Evolutionary conservation across 2,329 filamentous ascomycete species (phyloP).

Genomic region (Stachybotrys chlorohalonatus): DNA sequence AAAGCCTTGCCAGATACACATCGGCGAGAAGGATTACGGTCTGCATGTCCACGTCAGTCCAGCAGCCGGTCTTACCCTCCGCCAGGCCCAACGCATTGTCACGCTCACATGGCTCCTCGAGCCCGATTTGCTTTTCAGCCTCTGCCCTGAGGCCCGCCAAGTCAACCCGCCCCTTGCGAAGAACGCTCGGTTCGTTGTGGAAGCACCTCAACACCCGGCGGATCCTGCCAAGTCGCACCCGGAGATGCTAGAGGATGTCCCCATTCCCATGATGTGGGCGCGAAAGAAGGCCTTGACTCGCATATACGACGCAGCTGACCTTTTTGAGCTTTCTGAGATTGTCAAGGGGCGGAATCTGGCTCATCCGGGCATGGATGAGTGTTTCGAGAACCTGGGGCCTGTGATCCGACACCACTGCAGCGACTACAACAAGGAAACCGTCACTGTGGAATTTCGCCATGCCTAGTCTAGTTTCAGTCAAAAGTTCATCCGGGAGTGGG

Average conservation of each 20-base stretch:
- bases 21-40: background rate
- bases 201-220: background rate
- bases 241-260: background rate
- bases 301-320: background rate
- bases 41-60: background rate
- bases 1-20: background rate
- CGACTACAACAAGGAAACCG: background rate
- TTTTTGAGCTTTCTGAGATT: background rate
- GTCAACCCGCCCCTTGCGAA: background rate
- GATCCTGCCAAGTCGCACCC: background rate
- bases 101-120: background rate
- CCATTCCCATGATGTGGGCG: background rate
- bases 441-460: background rate
- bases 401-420: background rate
- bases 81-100: background rate
- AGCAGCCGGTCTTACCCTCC: background rate
- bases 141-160: background rate
- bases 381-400: background rate
- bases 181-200: background rate
- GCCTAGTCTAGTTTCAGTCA: background rate
- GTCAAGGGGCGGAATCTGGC: background rate
- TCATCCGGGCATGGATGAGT: background rate
- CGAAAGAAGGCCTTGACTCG: too few species aligned
- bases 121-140: background rate
- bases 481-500: background rate